phyloP scores from a whole-genome alignment of 1,284 basidiomycete genomes.

The Fomitopsis pinicola region DNA sequence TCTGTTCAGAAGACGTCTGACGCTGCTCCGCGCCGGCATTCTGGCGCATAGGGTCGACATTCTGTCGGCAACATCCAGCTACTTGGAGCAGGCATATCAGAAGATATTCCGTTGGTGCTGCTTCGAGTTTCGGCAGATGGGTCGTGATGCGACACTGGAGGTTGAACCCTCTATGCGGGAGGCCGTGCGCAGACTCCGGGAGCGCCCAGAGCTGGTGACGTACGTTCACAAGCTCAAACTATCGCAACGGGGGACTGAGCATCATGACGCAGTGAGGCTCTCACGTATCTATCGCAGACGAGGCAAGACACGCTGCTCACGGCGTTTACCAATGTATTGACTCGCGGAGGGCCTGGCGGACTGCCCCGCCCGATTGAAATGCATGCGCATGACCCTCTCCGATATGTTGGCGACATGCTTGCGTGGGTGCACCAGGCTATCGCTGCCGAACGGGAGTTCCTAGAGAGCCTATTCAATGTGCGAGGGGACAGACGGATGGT shows the following conservation, averaged over 20 bases:
- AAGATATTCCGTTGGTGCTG: constrained; percentile 87
- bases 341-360: constrained; percentile 84
- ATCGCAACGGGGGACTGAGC: not conserved
- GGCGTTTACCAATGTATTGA: constrained; percentile 84
- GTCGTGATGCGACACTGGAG: constrained; percentile 76
- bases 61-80: constrained; percentile 75
- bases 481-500: constrained; percentile 69
- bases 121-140: constrained; percentile 83
- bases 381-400: constrained; percentile 93
- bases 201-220: constrained; percentile 77
- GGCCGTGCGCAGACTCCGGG: constrained; percentile 68
- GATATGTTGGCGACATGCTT: constrained; percentile 97
- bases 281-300: constrained; percentile 75
- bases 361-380: constrained; percentile 93
- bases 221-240: constrained; percentile 32
- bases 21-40: constrained; percentile 5
- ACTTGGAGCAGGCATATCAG: constrained; percentile 86
- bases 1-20: not conserved
- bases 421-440: constrained; percentile 98
- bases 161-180: constrained; percentile 70
- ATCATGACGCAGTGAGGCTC: constrained; percentile 57
- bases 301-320: constrained; percentile 78
- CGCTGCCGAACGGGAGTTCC: constrained; percentile 90
- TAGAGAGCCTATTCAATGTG: constrained; percentile 80
- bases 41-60: constrained; percentile 69